phyloP scores from a whole-genome alignment of 2,329 filamentous ascomycete species.

The Trichothecium roseum region DNA sequence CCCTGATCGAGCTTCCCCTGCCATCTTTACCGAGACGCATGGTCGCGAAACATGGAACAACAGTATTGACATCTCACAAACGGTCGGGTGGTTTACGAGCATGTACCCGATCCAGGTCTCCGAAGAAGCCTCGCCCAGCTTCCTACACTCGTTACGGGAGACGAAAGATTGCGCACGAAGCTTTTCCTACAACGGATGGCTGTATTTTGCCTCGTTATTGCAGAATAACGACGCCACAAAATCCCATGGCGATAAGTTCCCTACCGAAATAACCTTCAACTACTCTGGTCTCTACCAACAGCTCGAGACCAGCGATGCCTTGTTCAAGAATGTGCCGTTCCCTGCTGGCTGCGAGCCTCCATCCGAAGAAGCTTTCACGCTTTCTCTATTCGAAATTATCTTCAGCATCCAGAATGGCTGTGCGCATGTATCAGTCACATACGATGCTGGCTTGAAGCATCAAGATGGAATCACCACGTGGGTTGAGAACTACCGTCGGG shows the following conservation, averaged over 20 bases:
- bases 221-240: not conserved
- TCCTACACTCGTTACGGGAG: no score
- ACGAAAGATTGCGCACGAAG: not conserved
- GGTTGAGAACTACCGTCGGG: no score
- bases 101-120: conserved; percentile 10
- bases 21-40: conserved; percentile 18
- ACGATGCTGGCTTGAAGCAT: no score
- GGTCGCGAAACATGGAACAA: conserved; percentile 17
- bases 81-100: conserved; percentile 23
- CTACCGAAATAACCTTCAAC: conserved; percentile 36
- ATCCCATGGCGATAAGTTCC: not conserved
- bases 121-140: no score
- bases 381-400: no score
- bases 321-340: not conserved
- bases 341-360: not conserved
- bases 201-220: not conserved
- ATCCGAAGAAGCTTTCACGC: no score
- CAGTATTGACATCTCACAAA: conserved; percentile 14
- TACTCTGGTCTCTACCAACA: conserved; percentile 31
- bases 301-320: conserved; percentile 21
- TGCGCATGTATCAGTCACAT: no score
- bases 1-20: conserved; percentile 10
- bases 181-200: not conserved
- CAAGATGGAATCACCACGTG: no score
- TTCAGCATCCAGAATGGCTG: no score